These are phyloP conservation scores for Kluyveromyces sp. DNA, from an alignment of 1,139 yeast genomes.

Conservation along the genomic window DNA sequence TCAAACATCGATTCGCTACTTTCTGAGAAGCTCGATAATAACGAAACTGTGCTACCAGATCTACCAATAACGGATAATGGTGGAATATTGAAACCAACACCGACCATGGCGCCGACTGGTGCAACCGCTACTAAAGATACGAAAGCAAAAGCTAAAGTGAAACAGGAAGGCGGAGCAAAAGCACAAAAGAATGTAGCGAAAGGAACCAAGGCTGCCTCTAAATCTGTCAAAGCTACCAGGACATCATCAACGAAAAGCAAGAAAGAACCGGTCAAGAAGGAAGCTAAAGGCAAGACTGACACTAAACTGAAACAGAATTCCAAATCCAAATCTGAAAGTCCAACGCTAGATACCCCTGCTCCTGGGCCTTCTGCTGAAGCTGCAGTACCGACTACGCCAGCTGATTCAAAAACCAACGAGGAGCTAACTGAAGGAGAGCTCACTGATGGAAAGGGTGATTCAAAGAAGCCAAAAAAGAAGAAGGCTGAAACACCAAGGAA, in stretches of 20 bases:
- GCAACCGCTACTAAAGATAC: background rate
- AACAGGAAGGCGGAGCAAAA: background rate
- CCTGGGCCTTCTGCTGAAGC: conserved; percentile 12
- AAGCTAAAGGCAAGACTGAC: background rate
- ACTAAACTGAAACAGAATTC: background rate
- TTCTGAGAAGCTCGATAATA: background rate
- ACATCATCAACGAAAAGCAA: background rate
- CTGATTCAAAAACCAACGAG: conserved; percentile 5
- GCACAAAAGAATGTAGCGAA: background rate
- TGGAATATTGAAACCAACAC: background rate
- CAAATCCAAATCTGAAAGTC: conserved; percentile 12
- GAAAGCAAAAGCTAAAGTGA: conserved; percentile 3
- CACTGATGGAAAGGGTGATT: conserved; percentile 8
- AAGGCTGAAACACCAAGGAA: conserved; percentile 19
- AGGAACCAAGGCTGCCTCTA: background rate
- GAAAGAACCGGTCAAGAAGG: conserved; percentile 6
- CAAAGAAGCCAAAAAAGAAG: conserved; percentile 6
- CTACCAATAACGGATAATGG: background rate
- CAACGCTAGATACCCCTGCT: conserved; percentile 6
- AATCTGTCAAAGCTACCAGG: background rate
- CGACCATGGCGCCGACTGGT: background rate
- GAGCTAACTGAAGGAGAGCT: conserved; percentile 9
- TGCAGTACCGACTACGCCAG: background rate
- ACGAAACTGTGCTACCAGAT: background rate
- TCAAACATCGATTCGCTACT: background rate